These are phyloP conservation scores for Escovopsis sp. DNA, from an alignment of 2,329 filamentous ascomycete species.

Conservation along the genomic window DNA sequence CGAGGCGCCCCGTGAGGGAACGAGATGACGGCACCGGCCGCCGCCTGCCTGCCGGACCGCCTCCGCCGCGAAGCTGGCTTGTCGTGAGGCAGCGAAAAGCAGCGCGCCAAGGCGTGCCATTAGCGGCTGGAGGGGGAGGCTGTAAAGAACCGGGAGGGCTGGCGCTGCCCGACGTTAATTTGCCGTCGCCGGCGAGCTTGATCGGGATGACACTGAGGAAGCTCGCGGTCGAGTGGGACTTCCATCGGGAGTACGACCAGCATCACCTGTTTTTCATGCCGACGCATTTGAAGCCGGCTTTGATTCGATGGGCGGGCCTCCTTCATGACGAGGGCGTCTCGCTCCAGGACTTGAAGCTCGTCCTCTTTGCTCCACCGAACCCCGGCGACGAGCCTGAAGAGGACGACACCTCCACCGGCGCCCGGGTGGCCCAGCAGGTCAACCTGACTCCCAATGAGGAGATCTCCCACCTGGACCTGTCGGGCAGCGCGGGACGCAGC, in stretches of 20 bases:
- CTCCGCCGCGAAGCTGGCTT: slow-evolving; percentile 43
- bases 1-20: slow-evolving; percentile 27
- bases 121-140: slow-evolving; percentile 10
- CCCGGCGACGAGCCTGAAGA: slow-evolving; percentile 11
- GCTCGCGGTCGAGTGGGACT: slow-evolving; percentile 38
- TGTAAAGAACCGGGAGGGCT: slow-evolving; percentile 5
- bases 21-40: slow-evolving; percentile 31
- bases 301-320: slow-evolving; percentile 35
- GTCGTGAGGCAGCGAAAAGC: slow-evolving; percentile 11
- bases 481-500: slow-evolving; percentile 33
- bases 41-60: slow-evolving; percentile 40
- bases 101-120: slow-evolving; percentile 5
- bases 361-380: slow-evolving; percentile 24
- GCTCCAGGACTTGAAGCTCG: slow-evolving; percentile 31
- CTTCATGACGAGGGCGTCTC: slow-evolving; percentile 31
- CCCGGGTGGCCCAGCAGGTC: slow-evolving; percentile 1
- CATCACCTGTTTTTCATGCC: slow-evolving; percentile 42
- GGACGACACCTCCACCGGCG: slow-evolving; percentile 11
- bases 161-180: slow-evolving; percentile 28
- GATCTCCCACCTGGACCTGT: slow-evolving; percentile 38
- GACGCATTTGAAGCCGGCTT: slow-evolving; percentile 32
- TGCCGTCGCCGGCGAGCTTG: slow-evolving; percentile 31
- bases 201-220: slow-evolving; percentile 34
- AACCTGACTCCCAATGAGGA: slow-evolving; percentile 11
- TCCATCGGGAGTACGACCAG: slow-evolving; percentile 38